Conservation (phyloP, 164 flowering plant genomes). For the Euptelea pleiosperma region DNA sequence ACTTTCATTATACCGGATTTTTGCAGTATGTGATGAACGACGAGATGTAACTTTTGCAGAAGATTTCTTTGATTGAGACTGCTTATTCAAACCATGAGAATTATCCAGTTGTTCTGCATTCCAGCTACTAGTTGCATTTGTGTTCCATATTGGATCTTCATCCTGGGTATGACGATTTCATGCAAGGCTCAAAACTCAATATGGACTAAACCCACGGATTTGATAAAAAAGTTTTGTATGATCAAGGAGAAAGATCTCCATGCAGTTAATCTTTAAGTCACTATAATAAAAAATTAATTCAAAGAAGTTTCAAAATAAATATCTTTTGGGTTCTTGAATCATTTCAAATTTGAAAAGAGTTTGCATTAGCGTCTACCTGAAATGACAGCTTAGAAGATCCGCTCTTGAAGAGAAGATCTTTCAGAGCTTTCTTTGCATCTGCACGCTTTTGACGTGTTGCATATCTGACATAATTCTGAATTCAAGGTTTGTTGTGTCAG, state of each 20-base stretch:
- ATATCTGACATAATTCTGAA: constrained; percentile 48
- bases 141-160: constrained; percentile 20
- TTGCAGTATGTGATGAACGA: constrained; percentile 24
- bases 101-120: constrained; percentile 21
- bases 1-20: constrained; percentile 26
- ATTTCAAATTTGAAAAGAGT: background rate
- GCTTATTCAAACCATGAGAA: constrained; percentile 21
- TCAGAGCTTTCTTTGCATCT: constrained; percentile 71
- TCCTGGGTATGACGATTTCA: constrained; percentile 23
- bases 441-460: constrained; percentile 67
- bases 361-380: constrained; percentile 29
- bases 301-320: background rate
- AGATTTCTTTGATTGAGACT: constrained; percentile 32
- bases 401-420: constrained; percentile 43
- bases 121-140: constrained; percentile 14
- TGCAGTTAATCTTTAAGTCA: too few species aligned
- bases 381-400: constrained; percentile 33
- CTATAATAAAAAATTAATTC: too few species aligned
- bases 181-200: background rate
- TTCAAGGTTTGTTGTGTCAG: constrained; percentile 12
- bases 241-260: too few species aligned
- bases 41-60: constrained; percentile 23
- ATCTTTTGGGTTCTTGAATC: background rate
- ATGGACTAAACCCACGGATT: too few species aligned
- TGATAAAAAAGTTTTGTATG: too few species aligned